Conservation (phyloP, 2,329 filamentous ascomycete genomes). For the Epichloe sp. region DNA sequence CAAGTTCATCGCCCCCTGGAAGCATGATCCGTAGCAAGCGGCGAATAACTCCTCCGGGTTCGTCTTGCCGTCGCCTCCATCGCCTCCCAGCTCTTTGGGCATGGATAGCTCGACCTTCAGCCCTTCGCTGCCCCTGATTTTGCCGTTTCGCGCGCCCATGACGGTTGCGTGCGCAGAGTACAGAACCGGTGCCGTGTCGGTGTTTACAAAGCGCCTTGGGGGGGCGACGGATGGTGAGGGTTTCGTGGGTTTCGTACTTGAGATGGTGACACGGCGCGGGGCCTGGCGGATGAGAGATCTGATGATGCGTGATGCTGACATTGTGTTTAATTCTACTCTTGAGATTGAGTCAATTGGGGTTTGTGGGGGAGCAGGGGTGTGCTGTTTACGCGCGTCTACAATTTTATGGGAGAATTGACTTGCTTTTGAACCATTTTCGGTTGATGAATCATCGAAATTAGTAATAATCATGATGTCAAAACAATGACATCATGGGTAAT, state of each 20-base stretch:
- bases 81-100: constrained; percentile 28
- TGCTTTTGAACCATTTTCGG: background rate
- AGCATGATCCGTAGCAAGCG: constrained; percentile 33
- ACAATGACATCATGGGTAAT: background rate
- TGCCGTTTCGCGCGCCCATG: constrained; percentile 22
- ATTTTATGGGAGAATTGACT: background rate
- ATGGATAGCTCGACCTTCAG: constrained; percentile 24
- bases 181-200: constrained; percentile 23
- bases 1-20: constrained; percentile 32
- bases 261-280: background rate
- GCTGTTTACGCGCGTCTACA: no score
- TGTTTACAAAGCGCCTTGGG: constrained; percentile 21
- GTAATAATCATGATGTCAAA: background rate
- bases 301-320: constrained; percentile 2
- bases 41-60: constrained; percentile 35
- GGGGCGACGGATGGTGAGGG: background rate
- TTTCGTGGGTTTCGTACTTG: background rate
- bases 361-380: no score
- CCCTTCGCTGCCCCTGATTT: constrained; percentile 15
- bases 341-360: no score
- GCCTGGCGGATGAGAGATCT: constrained; percentile 2
- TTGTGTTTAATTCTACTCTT: background rate
- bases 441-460: background rate
- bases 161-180: constrained; percentile 25
- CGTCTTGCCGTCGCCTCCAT: constrained; percentile 26